Conservation (phyloP, 805 yeast genomes). For the Candida fluviatilis region DNA sequence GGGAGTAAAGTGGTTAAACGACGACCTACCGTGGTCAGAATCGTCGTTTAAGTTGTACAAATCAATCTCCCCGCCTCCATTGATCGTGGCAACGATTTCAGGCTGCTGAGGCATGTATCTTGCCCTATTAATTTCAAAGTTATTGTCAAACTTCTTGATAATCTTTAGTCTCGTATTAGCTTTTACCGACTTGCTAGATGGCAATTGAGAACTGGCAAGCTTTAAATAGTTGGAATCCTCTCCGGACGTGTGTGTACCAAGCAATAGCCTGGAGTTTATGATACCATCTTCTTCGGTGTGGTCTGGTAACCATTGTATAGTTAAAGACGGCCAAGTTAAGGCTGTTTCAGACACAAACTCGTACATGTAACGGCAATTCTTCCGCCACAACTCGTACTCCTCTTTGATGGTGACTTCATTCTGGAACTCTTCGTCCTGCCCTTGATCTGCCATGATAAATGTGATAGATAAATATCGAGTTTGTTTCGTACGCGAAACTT, state of each 20-base stretch:
- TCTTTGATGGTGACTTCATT: conserved; percentile 47
- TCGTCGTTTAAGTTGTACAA: conserved; percentile 42
- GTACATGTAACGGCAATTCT: conserved; percentile 78
- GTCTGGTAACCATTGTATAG: conserved; percentile 72
- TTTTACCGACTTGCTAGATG: conserved; percentile 31
- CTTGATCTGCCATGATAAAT: background rate
- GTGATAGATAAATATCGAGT: too few relatives aligned
- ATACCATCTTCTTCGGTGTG: conserved; percentile 19
- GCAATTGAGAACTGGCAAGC: conserved; percentile 58
- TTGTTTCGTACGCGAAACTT: too few relatives aligned
- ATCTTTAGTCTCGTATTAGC: conserved; percentile 57
- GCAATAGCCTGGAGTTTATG: conserved; percentile 47
- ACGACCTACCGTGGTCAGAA: conserved; percentile 18
- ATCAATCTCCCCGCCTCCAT: conserved; percentile 59
- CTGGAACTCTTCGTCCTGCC: conserved; percentile 13
- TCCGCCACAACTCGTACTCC: conserved; percentile 77
- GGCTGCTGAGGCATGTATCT: conserved; percentile 64
- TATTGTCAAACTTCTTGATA: conserved; percentile 55
- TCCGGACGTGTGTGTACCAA: conserved; percentile 75
- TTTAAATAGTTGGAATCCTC: conserved; percentile 64
- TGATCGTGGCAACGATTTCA: conserved; percentile 57
- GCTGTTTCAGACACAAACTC: conserved; percentile 80
- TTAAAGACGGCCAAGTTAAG: conserved; percentile 76
- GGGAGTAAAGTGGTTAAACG: conserved; percentile 35
- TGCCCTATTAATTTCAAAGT: conserved; percentile 68